Evolutionary conservation across 2,329 filamentous ascomycete species (phyloP), one percentile per base, ranked within the genome.

Genomic region (Fusarium sp.): DNA sequence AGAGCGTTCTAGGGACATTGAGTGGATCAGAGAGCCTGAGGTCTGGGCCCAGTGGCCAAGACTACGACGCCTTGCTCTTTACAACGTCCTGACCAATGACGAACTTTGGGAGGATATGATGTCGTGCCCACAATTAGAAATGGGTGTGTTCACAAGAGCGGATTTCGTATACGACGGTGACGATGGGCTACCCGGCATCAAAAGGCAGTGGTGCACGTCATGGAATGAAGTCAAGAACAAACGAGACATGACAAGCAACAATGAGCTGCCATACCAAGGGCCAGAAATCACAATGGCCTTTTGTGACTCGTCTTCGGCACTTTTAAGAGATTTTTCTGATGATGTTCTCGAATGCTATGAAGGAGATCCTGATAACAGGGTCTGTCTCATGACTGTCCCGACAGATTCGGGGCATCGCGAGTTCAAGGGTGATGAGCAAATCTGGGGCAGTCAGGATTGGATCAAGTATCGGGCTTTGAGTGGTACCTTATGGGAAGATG

Each of bases 1-100:
- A 4, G 11, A 20, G 7, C 3, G 14, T 13, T 25, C 8, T 5
- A 8, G 23, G 23, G 23, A 25, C 23, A 9, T 9, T 25, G 5
- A 9, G n/a, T n/a, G n/a, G 25, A 9, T 9, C 25, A 25, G 25
- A 8, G 25, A 72, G 18, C 60, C 51, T 4, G 27, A 55, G 3
- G 61, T 73, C 17, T 69, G 67, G 63, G 15, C 39, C 6, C 45
- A 15, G 13, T 74, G 72, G 72, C 66, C 69, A 20, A 72, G 64
- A 23, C 60, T 74, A 5, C 58, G 51, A 3, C 66, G 71, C 7
- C 9, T 74, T 3, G 51, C 58, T 4, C 37, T 74, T 1, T 73
- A 66, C 35, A 64, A 71, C 27, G 43, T 50, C 6, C 0, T 10
- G 0, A 3, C 20, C 3, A 20, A 21, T 0, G 21, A 41, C 2